Base-by-base conservation (phyloP, 768 basidiomycete species). In the Lactarius quietus region DNA sequence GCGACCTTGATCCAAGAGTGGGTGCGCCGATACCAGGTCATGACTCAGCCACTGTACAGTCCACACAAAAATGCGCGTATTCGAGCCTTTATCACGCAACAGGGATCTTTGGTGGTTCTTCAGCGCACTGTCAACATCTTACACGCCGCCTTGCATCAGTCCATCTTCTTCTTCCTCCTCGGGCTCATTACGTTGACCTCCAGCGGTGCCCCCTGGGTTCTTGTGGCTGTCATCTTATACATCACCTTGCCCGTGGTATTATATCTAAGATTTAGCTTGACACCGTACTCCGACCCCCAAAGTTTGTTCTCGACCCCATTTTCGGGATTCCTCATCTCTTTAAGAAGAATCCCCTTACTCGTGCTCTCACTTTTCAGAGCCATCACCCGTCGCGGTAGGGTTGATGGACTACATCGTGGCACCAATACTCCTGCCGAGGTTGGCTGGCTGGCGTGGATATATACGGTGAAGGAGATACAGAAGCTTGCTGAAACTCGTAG, bases 301-400 rank as follows among this genome's bases (percentile, higher is more conserved):
- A 59, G 48, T 20, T 17, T 54, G 29, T 59, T 52, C 29, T 64
- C 63, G n/a, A 64, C 57, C 12, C 63, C 63, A 38, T 15, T 64
- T 18, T 59, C 57, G 0, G 57, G 57, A 31, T 28, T 59, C 23
- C 35, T 59, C 57, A 29, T 64, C n/a, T 53, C 36, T 7, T n/a
- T 58, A 48, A 59, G 23, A 29, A n/a, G 20, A 31, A 1, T 18
- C 14, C 52, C 28, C 26, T 28, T 31, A 9, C 26, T 48, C 18
- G 43, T 1, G 2, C 12, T n/a, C 9, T 63, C 45, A 36, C 35
- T 57, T n/a, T 57, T 31, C 20, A 57, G 43, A 35, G 15, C 28
- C 18, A 18, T 63, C 26, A 23, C 56, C 3, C 15, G 62, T 51
- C 55, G 35, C 6, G 33, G 43, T 63, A n/a, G 33, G 4, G 23